Evolutionary conservation across 2,329 filamentous ascomycete genomes (phyloP), one percentile per base, ranked within the genome.

Genomic region (Thelonectria rubi): DNA sequence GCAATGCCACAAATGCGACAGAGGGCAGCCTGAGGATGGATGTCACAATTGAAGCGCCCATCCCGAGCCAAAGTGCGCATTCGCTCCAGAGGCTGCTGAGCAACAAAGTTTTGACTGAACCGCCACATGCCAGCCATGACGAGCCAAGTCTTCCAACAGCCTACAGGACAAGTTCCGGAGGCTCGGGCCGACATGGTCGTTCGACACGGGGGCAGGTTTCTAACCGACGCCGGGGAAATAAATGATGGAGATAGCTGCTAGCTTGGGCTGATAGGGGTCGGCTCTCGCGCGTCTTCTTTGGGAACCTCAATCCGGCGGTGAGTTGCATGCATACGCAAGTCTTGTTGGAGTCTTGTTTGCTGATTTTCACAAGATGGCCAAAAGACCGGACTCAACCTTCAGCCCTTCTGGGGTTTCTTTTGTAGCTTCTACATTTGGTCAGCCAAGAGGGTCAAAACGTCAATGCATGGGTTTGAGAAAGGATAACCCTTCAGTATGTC

Each of bases 61-160:
- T 4, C 21, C 4, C 12, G 30, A 10, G 24, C 4, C 4, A 39
- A 40, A 40, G 18, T 11, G 3, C n/a, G 40, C 40, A 21, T 18
- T 21, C 40, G 40, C 40, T 18, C 34, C 34, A 17, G 21, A 52
- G 50, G 26, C 46, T 61, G 53, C 42, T 55, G 48, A 48, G 59
- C 66, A 65, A 67, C 66, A 65, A 69, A 63, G 68, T 60, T 70
- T 70, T 63, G 60, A 58, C 68, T 68, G 64, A 49, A 46, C 62
- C 57, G 58, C 66, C 66, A 70, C 66, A 58, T 65, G 17, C 53
- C 47, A 53, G 40, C 9, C 15, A 53, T 37, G 48, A 53, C 42
- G 42, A 43, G 39, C 32, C 40, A 20, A 65, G 30, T 46, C 53
- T 63, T 37, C 49, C 39, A 56, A 66, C 37, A 39, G n/a, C n/a